phyloP scores from a whole-genome alignment of 2,329 filamentous ascomycete genomes.

The Pochonia chlamydosporia region DNA sequence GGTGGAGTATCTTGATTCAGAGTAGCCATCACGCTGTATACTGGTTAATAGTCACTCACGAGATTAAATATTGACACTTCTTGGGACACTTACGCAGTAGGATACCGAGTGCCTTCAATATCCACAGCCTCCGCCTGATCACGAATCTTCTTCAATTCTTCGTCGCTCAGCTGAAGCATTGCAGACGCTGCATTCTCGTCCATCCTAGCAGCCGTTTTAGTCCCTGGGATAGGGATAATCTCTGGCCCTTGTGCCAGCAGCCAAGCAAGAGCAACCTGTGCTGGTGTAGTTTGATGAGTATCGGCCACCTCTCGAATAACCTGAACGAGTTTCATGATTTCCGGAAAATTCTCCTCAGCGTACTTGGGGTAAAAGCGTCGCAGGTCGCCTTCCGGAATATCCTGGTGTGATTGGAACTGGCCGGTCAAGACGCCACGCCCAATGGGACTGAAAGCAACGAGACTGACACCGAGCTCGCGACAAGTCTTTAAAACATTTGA shows the following conservation, averaged over 20 bases:
- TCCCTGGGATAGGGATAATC: constrained; percentile 49
- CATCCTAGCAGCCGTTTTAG: constrained; percentile 34
- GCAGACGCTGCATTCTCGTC: constrained; percentile 27
- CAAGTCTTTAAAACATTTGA: constrained; percentile 46
- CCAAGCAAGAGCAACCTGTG: constrained; percentile 57
- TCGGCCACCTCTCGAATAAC: no score
- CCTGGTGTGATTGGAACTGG: constrained; percentile 35
- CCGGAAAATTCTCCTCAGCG: constrained; percentile 18
- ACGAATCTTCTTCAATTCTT: background rate
- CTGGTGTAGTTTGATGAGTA: constrained; percentile 25
- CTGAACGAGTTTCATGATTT: background rate
- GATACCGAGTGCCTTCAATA: no score
- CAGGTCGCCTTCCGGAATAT: constrained; percentile 31
- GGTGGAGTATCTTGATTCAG: no score
- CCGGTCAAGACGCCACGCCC: constrained; percentile 54
- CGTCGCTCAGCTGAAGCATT: background rate
- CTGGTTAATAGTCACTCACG: no score
- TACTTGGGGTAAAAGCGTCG: constrained; percentile 15
- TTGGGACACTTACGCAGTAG: no score
- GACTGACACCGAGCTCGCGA: constrained; percentile 48
- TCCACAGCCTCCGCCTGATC: background rate
- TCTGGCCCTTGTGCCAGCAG: constrained; percentile 51
- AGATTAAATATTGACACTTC: no score
- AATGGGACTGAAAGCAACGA: constrained; percentile 54
- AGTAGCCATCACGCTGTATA: no score